Base-by-base conservation (phyloP, 768 basidiomycete genomes). In the Paxillus rubicundulus region DNA sequence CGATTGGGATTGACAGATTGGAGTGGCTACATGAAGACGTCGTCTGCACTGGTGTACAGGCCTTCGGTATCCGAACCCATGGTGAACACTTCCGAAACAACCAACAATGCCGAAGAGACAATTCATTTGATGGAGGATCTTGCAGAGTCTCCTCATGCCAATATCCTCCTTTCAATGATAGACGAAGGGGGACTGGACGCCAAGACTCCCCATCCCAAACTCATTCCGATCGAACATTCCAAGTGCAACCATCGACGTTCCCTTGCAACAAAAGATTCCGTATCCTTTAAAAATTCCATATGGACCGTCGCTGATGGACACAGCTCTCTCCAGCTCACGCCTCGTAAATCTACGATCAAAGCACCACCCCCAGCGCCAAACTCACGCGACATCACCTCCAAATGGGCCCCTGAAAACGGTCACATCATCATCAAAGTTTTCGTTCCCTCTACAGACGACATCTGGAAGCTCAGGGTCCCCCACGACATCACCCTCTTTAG, bases 381-480 rank as follows among this genome's bases (percentile, higher is more conserved):
- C 16, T 16, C 21, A 17, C 38, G 45, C 6, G 24, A 24, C 27
- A 49, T 56, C 14, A 50, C 20, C 12, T 43, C 48, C 5, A 61
- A 57, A 45, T 74, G 73, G 73, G 62, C 63, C 18, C 63, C 74
- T 28, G 59, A 59, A 28, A 56, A 68, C 24, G 72, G 69, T 4
- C 61, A 58, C 56, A 75, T 75, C 45, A 36, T 72, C 49, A 59
- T 75, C 62, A 75, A 75, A 57, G 70, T 75, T 12, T 68, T 70
- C 40, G 71, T 74, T 9, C 72, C 72, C 33, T 61, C 64, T 34
- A 73, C 67, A 33, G 69, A 74, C 52, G 74, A 75, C 52, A 64
- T 72, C 49, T 75, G 74, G 74, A 69, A 60, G 56, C 53, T 75
- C 42, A 65, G 65, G 38, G 70, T 73, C 18, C 63, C 73, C 17